phyloP scores from a whole-genome alignment of 352 stramenopile species.

The Phytopythium chamaehyphon region DNA sequence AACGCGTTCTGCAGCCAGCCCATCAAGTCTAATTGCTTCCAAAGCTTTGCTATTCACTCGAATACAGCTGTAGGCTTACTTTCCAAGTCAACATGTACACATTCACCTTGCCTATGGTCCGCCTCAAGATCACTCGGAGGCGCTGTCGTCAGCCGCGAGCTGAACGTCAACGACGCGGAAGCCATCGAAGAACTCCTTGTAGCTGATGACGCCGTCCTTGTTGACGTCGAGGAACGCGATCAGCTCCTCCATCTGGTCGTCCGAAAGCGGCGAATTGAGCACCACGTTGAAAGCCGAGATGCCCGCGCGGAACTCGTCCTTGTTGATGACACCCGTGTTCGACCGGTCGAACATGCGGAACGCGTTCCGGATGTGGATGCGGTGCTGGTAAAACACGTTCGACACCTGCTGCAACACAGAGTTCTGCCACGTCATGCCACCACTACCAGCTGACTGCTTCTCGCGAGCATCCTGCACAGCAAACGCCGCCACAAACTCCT shows the following conservation, averaged over 20 bases:
- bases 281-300: constrained; percentile 74
- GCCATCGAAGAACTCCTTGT: constrained; percentile 93
- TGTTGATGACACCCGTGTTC: constrained; percentile 73
- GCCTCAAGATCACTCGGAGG: background rate
- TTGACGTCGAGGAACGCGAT: constrained; percentile 87
- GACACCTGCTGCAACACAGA: constrained; percentile 91
- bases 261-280: constrained; percentile 80
- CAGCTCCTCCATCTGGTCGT: constrained; percentile 90
- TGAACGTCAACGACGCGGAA: constrained; percentile 86
- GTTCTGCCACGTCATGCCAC: constrained; percentile 88
- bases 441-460: constrained; percentile 40
- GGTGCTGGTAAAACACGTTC: constrained; percentile 93
- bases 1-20: too few relatives aligned
- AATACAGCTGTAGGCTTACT: too few relatives aligned
- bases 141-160: constrained; percentile 30
- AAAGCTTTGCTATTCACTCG: too few relatives aligned
- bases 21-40: too few relatives aligned
- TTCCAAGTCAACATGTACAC: too few relatives aligned
- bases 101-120: too few relatives aligned
- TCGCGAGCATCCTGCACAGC: constrained; percentile 79
- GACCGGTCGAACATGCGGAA: constrained; percentile 91
- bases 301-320: constrained; percentile 82
- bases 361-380: constrained; percentile 89
- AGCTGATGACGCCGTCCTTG: constrained; percentile 89
- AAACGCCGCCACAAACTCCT: constrained; percentile 91